Base-by-base conservation (phyloP, 2,329 filamentous ascomycete species). In the Parastagonospora nodorum region DNA sequence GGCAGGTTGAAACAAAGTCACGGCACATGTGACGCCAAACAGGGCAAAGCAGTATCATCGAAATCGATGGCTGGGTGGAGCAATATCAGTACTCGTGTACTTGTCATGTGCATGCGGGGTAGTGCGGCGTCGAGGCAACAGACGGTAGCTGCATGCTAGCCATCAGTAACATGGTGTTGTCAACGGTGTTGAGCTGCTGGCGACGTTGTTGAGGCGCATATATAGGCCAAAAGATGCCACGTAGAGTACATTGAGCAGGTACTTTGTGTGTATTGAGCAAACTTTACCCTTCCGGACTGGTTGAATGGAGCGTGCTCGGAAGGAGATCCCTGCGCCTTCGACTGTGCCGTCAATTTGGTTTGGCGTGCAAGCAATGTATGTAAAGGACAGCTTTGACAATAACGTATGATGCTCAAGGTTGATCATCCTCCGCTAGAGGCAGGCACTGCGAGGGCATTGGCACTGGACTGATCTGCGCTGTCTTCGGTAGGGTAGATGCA, bases 21-120 rank as follows among this genome's bases (percentile, higher is more conserved):
- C 57, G 57, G 57, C 53, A 59, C 42, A 50, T 52, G 38, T 28
- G 30, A 44, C 55, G 35, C 52, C 40, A 51, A 32, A 37, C 55
- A 39, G 37, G 30, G 41, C 38, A 47, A 19, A 54, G 53, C 16
- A 51, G 38, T 32, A 46, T 50, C n/a, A n/a, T 33, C 39, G 38
- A 16, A 41, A 33, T 16, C 44, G 28, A 49, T 51, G 46, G 56
- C 46, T 52, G 40, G 15, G 44, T 30, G 47, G 40, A 42, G 41
- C 53, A 41, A 50, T 47, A 39, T 54, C 42, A 52, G 39, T 29
- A 42, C 38, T 55, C 45, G 42, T 42, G 37, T 40, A 47, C 37
- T 41, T 35, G 45, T 29, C 45, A 27, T 40, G 33, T 48, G 29
- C 35, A 35, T 44, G 42, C 30, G 39, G 49, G 35, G 44, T 47